These are phyloP conservation scores for Trichosporon sp. DNA, from an alignment of 1,284 basidiomycete genomes.

Conservation along the genomic window DNA sequence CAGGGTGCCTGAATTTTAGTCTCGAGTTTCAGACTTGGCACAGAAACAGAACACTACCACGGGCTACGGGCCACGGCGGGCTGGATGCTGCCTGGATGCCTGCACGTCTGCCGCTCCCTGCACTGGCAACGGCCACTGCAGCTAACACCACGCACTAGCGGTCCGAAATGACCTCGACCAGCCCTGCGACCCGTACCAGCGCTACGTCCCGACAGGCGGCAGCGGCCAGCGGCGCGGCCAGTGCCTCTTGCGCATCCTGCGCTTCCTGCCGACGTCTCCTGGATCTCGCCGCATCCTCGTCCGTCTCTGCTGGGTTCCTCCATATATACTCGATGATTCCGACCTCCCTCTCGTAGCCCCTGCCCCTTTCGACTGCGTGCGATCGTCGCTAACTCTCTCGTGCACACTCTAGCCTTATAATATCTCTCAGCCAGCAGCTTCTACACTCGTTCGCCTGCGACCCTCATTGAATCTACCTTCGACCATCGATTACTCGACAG, in stretches of 20 bases:
- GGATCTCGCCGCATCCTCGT: not conserved
- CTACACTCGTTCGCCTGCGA: not conserved
- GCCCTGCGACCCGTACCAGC: not conserved
- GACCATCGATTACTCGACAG: not conserved
- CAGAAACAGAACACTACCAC: not conserved
- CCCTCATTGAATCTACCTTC: too few species aligned
- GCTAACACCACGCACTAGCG: not conserved
- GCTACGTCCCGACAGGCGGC: not conserved
- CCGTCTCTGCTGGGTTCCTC: not conserved
- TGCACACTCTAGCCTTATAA: not conserved
- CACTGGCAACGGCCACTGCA: not conserved
- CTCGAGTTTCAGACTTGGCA: not conserved
- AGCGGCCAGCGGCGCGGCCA: not conserved
- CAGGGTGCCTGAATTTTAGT: not conserved
- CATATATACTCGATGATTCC: not conserved
- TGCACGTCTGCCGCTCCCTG: not conserved
- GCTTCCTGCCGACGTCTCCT: not conserved
- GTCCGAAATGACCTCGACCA: constrained; percentile 2
- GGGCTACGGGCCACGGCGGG: not conserved
- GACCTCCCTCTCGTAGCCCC: not conserved
- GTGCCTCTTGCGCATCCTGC: not conserved
- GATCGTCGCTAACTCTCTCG: not conserved
- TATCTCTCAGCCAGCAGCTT: not conserved
- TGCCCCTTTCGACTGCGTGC: not conserved
- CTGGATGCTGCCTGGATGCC: not conserved